Conservation (phyloP, 1,284 basidiomycete species). For the Mixia osmundae region DNA sequence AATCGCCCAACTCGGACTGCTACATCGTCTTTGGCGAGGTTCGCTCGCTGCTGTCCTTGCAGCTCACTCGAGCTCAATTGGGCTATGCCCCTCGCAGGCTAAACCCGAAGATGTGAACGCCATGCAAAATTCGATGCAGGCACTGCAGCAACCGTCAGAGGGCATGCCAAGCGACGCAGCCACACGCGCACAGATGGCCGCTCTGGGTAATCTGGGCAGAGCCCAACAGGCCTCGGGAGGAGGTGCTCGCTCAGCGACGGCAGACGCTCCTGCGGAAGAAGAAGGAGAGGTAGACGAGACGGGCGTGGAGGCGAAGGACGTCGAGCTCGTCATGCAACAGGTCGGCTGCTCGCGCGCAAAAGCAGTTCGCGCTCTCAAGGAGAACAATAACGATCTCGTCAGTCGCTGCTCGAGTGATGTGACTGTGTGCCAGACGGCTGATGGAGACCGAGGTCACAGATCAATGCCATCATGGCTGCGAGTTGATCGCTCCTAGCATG, state of each 20-base stretch:
- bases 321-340: conserved; percentile 81
- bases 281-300: conserved; percentile 24
- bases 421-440: too few relatives aligned
- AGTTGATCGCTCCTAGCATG: too few relatives aligned
- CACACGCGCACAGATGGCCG: not conserved
- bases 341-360: conserved; percentile 54
- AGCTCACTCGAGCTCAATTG: too few relatives aligned
- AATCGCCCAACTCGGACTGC: conserved; percentile 85
- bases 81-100: conserved; percentile 37
- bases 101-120: conserved; percentile 4
- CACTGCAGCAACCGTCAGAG: not conserved
- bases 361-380: conserved; percentile 63
- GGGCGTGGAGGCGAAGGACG: conserved; percentile 65
- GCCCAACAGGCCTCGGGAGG: not conserved
- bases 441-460: too few relatives aligned
- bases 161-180: not conserved
- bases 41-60: too few relatives aligned
- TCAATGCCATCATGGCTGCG: too few relatives aligned
- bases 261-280: conserved; percentile 9
- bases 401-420: too few relatives aligned
- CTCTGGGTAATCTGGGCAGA: not conserved
- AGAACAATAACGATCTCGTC: conserved; percentile 70
- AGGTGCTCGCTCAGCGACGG: conserved; percentile 3
- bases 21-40: conserved; percentile 99
- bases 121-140: not conserved